Percentiles rank a stretch among this genome's conserved stretches.
Conservation (phyloP, 2,329 filamentous ascomycete genomes). For the Alternaria solani region DNA sequence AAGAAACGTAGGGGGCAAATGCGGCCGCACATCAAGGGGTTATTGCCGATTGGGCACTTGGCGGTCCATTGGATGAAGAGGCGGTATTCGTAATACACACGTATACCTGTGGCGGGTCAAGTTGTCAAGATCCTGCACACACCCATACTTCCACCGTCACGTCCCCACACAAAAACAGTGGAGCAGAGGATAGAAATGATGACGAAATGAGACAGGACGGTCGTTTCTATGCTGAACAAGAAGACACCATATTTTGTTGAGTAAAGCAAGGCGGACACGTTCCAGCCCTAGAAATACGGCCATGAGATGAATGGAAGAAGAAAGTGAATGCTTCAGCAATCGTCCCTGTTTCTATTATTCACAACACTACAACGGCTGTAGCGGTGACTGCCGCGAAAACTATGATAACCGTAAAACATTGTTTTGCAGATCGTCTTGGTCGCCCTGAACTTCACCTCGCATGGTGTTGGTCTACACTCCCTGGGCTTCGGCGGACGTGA, state of each 20-base stretch:
- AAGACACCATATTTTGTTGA: background rate
- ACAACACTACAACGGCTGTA: background rate
- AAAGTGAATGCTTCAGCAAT: background rate
- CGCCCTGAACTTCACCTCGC: background rate
- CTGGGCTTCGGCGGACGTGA: background rate
- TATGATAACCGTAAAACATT: background rate
- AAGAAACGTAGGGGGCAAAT: background rate
- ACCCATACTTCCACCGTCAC: background rate
- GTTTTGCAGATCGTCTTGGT: background rate
- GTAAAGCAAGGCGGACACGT: background rate
- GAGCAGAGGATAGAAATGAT: background rate
- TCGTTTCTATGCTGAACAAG: background rate
- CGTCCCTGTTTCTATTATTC: background rate
- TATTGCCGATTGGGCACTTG: background rate
- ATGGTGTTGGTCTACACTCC: background rate
- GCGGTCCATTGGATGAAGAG: background rate
- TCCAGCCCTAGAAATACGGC: background rate
- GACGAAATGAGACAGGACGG: background rate
- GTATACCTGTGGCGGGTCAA: background rate
- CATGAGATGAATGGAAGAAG: background rate
- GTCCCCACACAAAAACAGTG: background rate
- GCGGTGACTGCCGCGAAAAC: background rate
- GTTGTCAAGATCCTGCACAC: background rate
- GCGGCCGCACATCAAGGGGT: background rate
- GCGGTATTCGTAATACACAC: background rate